These are phyloP conservation scores for Solioccasus polychromus DNA, from an alignment of 768 basidiomycete genomes.

Conservation along the genomic window DNA sequence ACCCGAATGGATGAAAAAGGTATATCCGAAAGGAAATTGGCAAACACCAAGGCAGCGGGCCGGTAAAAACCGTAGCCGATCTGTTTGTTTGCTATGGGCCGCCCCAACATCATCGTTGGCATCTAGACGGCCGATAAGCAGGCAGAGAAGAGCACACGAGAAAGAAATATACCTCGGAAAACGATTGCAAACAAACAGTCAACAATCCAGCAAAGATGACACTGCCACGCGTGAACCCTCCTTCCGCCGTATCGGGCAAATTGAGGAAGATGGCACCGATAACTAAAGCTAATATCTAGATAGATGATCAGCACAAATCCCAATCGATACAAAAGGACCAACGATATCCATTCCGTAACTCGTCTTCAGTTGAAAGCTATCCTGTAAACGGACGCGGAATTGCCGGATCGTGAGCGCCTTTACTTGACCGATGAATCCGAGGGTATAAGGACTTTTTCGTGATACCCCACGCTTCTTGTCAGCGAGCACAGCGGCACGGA, in stretches of 20 bases:
- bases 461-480: conserved; percentile 80
- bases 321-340: conserved; percentile 23
- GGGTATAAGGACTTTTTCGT: conserved; percentile 78
- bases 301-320: not conserved
- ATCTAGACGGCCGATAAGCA: conserved; percentile 37
- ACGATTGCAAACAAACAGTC: conserved; percentile 67
- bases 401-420: conserved; percentile 67
- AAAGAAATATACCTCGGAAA: conserved; percentile 52
- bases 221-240: conserved; percentile 85
- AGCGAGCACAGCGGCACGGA: conserved; percentile 68
- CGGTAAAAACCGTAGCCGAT: conserved; percentile 64
- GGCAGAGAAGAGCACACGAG: not conserved
- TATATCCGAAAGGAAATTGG: conserved; percentile 65
- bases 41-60: conserved; percentile 60
- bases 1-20: conserved; percentile 64
- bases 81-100: conserved; percentile 73
- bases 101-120: conserved; percentile 76
- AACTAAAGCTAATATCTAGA: conserved; percentile 41
- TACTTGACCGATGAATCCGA: conserved; percentile 75
- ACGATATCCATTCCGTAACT: conserved; percentile 62
- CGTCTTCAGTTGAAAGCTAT: conserved; percentile 73
- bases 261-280: conserved; percentile 75
- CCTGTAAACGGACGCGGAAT: conserved; percentile 71
- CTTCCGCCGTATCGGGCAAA: conserved; percentile 67
- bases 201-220: conserved; percentile 73